Base-by-base conservation (phyloP, 108 stramenopile species). In the Schizochytrium sp. region DNA sequence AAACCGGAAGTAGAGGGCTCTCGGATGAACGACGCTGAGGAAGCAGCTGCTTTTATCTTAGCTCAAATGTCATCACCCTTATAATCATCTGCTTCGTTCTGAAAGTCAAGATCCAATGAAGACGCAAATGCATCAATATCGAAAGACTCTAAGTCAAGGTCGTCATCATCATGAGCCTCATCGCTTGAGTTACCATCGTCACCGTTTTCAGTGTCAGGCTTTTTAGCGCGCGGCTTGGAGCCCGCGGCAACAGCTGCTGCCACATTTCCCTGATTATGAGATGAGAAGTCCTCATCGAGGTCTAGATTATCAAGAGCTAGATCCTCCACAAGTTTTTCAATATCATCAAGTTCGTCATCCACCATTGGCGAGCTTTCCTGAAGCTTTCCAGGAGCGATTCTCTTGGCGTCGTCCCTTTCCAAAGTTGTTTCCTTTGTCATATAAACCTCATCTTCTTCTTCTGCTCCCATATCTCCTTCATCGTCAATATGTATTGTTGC, bases 61-160 rank as follows among this genome's bases (percentile, higher is more conserved):
- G 28, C 28, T 28, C 28, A 28, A 28, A 28, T 28, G 28, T 28
- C 28, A 28, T 28, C 28, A 28, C 28, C 28, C 0, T 28, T 28
- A 28, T 28, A 28, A 28, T 28, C 28, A 28, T 28, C 28, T 28
- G 28, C 28, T 28, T 28, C 28, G 28, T 28, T 28, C 28, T 83
- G 10, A 12, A 55, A 13, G 76, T 83, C 76, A 42, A 83, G 76
- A 50, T 83, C 53, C 15, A 83, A 40, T 0, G 15, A 40, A 5
- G 76, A 83, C 5, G 76, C 76, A 83, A 83, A 83, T 5, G 76
- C 76, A 83, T 83, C 76, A 17, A 83, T 10, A 38, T 83, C 76
- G 28, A 10, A 50, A 5, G 10, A 5, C 8, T 55, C 50, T 7
- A 83, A 53, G 50, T 83, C 76, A 10, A 55, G 50, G 8, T 83